Conservation (phyloP, 495 filamentous ascomycete species). For the Neurospora discreta region DNA sequence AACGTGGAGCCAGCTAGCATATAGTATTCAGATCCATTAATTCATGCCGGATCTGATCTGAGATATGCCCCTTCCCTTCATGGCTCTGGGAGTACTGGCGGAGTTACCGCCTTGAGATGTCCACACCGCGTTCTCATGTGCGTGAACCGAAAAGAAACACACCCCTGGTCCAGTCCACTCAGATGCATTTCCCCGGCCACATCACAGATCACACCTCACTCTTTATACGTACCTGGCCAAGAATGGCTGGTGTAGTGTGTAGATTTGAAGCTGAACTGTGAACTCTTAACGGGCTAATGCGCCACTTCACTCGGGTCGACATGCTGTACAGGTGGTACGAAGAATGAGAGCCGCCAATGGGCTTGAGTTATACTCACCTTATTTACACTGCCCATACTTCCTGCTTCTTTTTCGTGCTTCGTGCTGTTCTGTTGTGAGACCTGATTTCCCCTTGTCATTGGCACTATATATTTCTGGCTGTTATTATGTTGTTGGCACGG, state of each 20-base stretch:
- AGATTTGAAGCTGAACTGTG: background rate
- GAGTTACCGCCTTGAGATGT: background rate
- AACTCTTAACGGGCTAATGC: too few species aligned
- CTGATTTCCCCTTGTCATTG: background rate
- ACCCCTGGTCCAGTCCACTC: background rate
- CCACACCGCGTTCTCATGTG: background rate
- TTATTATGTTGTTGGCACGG: background rate
- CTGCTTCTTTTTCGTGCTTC: background rate
- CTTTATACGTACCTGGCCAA: background rate
- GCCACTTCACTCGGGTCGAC: background rate
- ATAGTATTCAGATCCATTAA: background rate
- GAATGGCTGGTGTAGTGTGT: background rate
- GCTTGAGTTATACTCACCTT: background rate
- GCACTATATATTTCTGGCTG: background rate
- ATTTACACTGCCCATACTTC: background rate
- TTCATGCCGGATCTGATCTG: background rate
- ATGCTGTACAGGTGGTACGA: background rate
- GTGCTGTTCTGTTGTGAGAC: background rate
- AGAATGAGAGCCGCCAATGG: background rate
- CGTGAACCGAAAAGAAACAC: background rate
- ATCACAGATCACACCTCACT: background rate
- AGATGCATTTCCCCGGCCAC: background rate
- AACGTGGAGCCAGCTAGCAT: background rate
- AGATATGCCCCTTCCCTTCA: background rate
- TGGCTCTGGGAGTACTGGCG: background rate